phyloP scores from a whole-genome alignment of 345 rosid species.

The Odontarrhena argentea region DNA sequence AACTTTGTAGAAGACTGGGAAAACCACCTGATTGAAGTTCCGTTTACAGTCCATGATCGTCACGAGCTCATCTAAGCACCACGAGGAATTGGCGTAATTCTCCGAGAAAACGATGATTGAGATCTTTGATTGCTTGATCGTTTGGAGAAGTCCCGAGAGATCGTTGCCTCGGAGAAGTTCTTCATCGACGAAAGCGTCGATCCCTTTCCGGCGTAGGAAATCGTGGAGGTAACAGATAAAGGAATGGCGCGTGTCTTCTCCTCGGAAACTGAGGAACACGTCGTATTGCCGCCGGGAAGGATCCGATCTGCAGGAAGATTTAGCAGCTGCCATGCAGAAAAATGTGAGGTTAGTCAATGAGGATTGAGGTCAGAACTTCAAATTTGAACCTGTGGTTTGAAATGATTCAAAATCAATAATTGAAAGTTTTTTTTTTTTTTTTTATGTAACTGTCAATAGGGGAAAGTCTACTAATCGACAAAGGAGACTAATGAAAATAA shows the following conservation, averaged over 20 bases:
- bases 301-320: conserved; percentile 2
- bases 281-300: conserved; percentile 35
- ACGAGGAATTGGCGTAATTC: conserved; percentile 30
- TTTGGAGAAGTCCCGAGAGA: conserved; percentile 20
- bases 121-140: conserved; percentile 37
- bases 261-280: conserved; percentile 45
- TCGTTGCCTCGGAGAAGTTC: conserved; percentile 31
- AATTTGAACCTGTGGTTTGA: too few species aligned
- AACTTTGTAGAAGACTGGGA: conserved; percentile 42
- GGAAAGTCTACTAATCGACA: too few species aligned
- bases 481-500: too few species aligned
- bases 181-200: conserved; percentile 38
- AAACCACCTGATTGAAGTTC: conserved; percentile 15
- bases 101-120: conserved; percentile 34
- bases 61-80: conserved; percentile 42
- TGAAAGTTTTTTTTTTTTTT: too few species aligned
- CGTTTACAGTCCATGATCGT: conserved; percentile 32
- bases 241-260: conserved; percentile 36
- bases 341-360: conserved; percentile 1
- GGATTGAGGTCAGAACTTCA: neutral
- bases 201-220: conserved; percentile 33
- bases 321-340: conserved; percentile 15
- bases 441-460: too few species aligned
- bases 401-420: too few species aligned
- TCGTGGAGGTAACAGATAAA: conserved; percentile 34